These are phyloP conservation scores for Balansia obtecta DNA, from an alignment of 2,329 filamentous ascomycete species.

Conservation along the genomic window DNA sequence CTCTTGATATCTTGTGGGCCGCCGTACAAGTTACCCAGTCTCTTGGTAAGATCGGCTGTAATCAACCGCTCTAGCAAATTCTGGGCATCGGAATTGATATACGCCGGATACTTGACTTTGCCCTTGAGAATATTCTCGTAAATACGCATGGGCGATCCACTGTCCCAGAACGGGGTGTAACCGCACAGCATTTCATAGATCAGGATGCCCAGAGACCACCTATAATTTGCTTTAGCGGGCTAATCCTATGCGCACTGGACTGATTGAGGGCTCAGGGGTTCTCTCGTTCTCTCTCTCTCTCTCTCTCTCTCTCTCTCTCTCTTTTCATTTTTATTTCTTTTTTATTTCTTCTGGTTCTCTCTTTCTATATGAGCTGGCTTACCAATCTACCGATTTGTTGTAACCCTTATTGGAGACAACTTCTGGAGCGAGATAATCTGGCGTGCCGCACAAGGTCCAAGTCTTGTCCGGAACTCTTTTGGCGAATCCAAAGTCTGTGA, in stretches of 20 bases:
- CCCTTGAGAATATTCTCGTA: conserved; percentile 98
- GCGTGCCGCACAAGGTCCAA: conserved; percentile 95
- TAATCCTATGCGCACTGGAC: too few species aligned
- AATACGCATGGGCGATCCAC: conserved; percentile 95
- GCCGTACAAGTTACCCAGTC: conserved; percentile 84
- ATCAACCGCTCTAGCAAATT: conserved; percentile 87
- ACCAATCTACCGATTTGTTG: conserved; percentile 99
- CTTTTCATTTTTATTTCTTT: too few species aligned
- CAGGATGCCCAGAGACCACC: conserved; percentile 96
- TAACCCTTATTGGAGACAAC: conserved; percentile 99
- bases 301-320: too few species aligned
- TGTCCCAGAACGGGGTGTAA: conserved; percentile 98
- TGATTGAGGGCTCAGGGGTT: too few species aligned
- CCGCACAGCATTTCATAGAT: conserved; percentile 99
- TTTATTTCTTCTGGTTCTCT: too few species aligned
- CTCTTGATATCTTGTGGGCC: conserved; percentile 88
- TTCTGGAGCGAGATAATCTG: conserved; percentile 93
- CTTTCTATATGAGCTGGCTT: conserved; percentile 23
- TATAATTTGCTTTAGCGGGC: conserved; percentile 22
- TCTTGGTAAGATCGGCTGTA: conserved; percentile 87
- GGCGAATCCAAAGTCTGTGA: conserved; percentile 96
- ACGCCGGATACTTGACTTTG: conserved; percentile 90
- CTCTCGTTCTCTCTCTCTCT: too few species aligned
- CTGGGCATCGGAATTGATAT: conserved; percentile 88
- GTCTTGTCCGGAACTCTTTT: conserved; percentile 98